phyloP scores from a whole-genome alignment of 139 green algal species.

The Tetraselmis striata region DNA sequence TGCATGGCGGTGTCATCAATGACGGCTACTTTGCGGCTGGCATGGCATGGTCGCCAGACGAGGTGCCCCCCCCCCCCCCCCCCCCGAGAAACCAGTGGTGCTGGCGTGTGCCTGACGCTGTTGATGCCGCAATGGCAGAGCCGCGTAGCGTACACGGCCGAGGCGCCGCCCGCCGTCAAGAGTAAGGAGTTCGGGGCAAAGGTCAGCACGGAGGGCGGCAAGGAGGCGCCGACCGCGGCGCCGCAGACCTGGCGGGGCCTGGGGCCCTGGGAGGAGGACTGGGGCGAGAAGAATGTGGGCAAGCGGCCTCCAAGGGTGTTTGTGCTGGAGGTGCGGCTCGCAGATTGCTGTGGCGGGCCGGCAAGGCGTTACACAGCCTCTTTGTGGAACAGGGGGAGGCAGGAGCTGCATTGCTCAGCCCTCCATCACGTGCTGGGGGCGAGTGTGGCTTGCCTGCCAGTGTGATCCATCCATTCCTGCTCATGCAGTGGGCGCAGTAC shows the following conservation, averaged over 20 bases:
- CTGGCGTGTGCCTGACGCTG: too few species aligned
- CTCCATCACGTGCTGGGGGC: neutral
- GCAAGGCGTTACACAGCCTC: too few species aligned
- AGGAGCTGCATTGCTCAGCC: too few species aligned
- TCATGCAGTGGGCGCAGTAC: too few species aligned
- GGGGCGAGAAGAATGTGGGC: conserved; percentile 12
- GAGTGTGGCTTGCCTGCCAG: neutral
- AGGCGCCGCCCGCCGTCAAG: conserved; percentile 34
- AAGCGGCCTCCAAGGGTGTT: conserved; percentile 13
- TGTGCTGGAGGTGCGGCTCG: conserved; percentile 16
- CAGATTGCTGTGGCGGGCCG: too few species aligned
- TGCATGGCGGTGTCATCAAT: conserved; percentile 72
- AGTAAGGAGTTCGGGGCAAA: conserved; percentile 42
- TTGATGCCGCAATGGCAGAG: neutral
- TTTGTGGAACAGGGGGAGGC: too few species aligned
- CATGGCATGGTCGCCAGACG: conserved; percentile 65
- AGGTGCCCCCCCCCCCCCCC: conserved; percentile 18
- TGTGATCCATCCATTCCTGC: too few species aligned
- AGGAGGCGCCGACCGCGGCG: conserved; percentile 21
- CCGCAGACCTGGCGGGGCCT: conserved; percentile 63
- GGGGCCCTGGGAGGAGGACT: conserved; percentile 28
- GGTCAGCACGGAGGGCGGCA: conserved; percentile 18
- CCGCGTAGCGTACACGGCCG: conserved; percentile 71
- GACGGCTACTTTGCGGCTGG: conserved; percentile 76
- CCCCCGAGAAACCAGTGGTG: neutral